Evolutionary conservation across 495 filamentous ascomycete species (phyloP), one percentile per base, ranked within the genome.

Genomic region (Hypoxylon intermedium): DNA sequence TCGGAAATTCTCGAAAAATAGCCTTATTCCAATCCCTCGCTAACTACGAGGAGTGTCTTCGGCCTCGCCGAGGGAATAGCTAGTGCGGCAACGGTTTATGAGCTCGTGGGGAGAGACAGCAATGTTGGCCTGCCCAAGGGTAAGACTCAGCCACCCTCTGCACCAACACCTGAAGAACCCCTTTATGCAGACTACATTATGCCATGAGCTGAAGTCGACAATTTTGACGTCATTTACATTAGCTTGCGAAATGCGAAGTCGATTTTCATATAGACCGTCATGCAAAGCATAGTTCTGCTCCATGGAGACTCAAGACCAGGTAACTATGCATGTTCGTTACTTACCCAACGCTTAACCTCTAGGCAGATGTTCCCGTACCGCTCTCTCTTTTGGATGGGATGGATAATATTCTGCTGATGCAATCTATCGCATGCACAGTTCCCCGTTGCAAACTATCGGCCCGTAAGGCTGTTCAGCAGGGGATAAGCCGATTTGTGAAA

Each of bases 111-210:
- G 55, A 23, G 58, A 26, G 15, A 11, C 51, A 51, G 38, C 49
- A 38, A 38, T 52, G 61, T 60, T 47, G 45, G 41, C 57, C 42
- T 60, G 60, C 56, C n/a, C n/a, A n/a, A 57, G 56, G 52, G 45
- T 60, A 24, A 56, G 47, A 52, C 62, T 65, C 62, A 65, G 62
- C 62, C 62, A 65, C 62, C 33, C 46, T 60, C 34, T 21, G 37
- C 62, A 52, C 51, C 55, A 60, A 59, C 46, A 37, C 47, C 55
- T 44, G 48, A 60, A 53, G 20, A 53, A 48, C 31, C 37, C 42
- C 46, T 65, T 60, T 40, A 65, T 65, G 62, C 62, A 42, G 57
- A 57, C 7, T 30, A 20, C 23, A 26, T 53, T 42, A 12, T 46
- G 19, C 34, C 51, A 33, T 37, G 21, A 24, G 33, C 41, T 34